These are phyloP conservation scores for Mycena haematopus DNA, from an alignment of 768 basidiomycete species.

Conservation along the genomic window DNA sequence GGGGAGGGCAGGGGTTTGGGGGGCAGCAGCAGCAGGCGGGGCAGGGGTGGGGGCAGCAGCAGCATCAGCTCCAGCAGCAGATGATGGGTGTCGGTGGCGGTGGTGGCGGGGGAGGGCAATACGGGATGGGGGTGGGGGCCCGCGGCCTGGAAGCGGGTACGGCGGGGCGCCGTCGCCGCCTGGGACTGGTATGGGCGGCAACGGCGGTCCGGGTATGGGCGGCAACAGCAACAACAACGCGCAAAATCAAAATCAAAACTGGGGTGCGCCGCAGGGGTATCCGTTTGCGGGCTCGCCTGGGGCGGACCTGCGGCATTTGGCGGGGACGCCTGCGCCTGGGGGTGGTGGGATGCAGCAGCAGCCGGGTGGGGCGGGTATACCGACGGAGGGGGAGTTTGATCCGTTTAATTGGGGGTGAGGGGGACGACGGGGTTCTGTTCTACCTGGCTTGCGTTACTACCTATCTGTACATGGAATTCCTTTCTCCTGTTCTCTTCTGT, in stretches of 20 bases:
- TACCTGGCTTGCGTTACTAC: neutral
- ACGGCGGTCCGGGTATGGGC: slow-evolving; percentile 15
- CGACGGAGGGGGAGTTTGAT: slow-evolving; percentile 60
- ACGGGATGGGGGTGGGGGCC: slow-evolving; percentile 34
- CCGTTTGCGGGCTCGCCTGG: slow-evolving; percentile 48
- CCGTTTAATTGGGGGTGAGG: slow-evolving; percentile 64
- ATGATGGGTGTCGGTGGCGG: slow-evolving; percentile 39
- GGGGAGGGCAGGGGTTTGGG: slow-evolving; percentile 40
- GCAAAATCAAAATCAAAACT: slow-evolving; percentile 25
- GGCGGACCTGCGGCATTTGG: slow-evolving; percentile 49
- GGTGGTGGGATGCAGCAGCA: too few relatives aligned
- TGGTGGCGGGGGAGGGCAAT: slow-evolving; percentile 38
- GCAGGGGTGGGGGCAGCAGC: slow-evolving; percentile 41
- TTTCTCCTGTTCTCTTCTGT: neutral
- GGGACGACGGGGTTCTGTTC: slow-evolving; percentile 33
- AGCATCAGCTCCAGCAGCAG: slow-evolving; percentile 44
- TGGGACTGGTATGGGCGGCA: slow-evolving; percentile 37
- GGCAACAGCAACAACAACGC: too few relatives aligned
- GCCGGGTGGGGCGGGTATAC: slow-evolving; percentile 44
- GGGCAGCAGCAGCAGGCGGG: slow-evolving; percentile 39
- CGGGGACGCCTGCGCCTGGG: slow-evolving; percentile 53
- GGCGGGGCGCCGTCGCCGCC: slow-evolving; percentile 52
- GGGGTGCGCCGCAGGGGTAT: slow-evolving; percentile 41
- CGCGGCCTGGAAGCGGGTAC: slow-evolving; percentile 29
- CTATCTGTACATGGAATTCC: neutral